Evolutionary conservation across 140 eudicot genomes (phyloP).

Genomic region (Bidens hawaiensis): DNA sequence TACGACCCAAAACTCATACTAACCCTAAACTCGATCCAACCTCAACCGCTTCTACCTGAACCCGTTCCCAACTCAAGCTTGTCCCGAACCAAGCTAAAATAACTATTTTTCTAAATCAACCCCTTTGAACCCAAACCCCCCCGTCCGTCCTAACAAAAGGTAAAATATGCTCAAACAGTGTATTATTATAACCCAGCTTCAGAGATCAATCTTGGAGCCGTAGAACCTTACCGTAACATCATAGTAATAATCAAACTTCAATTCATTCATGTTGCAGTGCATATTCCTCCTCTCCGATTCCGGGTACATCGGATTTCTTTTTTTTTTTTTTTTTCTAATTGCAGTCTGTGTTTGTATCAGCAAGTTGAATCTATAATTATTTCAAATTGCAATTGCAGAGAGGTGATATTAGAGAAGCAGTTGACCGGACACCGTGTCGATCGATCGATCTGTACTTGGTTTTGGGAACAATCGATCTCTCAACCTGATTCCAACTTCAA

Average conservation of each 20-base stretch:
- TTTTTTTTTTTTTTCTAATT: not conserved
- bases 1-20: no score
- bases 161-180: no score
- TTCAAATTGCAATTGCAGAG: constrained; percentile 37
- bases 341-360: not conserved
- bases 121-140: no score
- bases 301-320: constrained; percentile 43
- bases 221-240: constrained; percentile 1
- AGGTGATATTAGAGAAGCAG: constrained; percentile 94
- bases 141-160: no score
- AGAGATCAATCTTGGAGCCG: constrained; percentile 1
- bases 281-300: constrained; percentile 88
- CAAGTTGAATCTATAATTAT: not conserved
- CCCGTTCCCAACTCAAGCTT: no score
- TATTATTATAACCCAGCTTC: no score
- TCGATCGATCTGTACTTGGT: constrained; percentile 91
- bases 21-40: no score
- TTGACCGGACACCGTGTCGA: constrained; percentile 91
- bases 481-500: constrained; percentile 79
- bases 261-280: constrained; percentile 68
- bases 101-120: no score
- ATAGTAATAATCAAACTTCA: not conserved
- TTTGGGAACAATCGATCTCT: constrained; percentile 77
- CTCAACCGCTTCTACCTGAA: no score
- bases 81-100: no score